Base-by-base conservation (phyloP, 202 grass and related monocot genomes). In the Hordeum pubiflorum region DNA sequence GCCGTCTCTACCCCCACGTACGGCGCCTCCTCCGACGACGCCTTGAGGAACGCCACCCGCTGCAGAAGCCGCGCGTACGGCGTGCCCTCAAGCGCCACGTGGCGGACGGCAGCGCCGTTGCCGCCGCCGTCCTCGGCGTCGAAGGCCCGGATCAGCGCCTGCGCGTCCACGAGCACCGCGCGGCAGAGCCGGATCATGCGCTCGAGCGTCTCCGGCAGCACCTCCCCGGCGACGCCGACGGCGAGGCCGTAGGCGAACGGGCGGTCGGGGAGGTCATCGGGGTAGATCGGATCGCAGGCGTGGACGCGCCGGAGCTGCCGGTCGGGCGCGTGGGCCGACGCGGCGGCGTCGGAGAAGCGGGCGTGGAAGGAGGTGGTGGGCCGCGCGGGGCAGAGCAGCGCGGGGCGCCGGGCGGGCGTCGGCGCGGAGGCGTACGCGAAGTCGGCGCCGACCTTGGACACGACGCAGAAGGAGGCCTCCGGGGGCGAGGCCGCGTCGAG, bases 91-190 rank as follows among this genome's bases (percentile, higher is more conserved):
- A 98, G 90, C 9, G 86, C 80, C 33, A 89, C 77, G 58, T 93
- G 87, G 17, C 77, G 36, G 12, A 93, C 92, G 11, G 22, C 38
- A 15, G 91, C 80, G 20, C 94, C 91, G 50, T 81, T 77, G 4
- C 22, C 56, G 22, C 4, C 48, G n/a, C 18, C 31, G 31, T 32
- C 74, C 7, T 82, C 72, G 26, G 80, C 79, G 63, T 93, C 86
- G 86, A 98, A 98, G 27, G 87, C 78, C 43, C 95, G 95, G 83
- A 98, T 98, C 77, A 95, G 65, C 46, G 92, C 92, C 87, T 98
- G 95, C 79, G 87, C 92, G 65, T 98, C 95, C 34, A 98, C 95
- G 61, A 98, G 89, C 52, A 94, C 90, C 33, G 83, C 69, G 85
- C 74, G 63, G 84, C 95, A 98, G 37, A 93, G 82, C 57, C 85